phyloP scores from a whole-genome alignment of 768 basidiomycete genomes.

The Russula brevipes region DNA sequence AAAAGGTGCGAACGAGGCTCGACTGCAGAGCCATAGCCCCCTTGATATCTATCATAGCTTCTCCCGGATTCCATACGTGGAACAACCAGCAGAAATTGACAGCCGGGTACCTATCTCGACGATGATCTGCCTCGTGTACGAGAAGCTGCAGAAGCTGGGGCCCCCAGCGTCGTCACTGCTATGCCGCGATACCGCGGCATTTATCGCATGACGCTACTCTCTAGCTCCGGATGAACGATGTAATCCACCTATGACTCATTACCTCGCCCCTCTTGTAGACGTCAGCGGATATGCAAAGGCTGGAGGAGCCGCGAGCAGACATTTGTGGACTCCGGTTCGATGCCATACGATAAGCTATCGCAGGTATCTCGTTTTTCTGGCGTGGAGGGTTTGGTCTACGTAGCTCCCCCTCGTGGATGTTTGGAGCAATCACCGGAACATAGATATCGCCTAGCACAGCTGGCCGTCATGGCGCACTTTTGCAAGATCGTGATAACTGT shows the following conservation, averaged over 20 bases:
- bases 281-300: not conserved
- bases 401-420: not conserved
- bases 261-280: not conserved
- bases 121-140: constrained; percentile 15
- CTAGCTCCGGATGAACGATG: constrained; percentile 5
- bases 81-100: constrained; percentile 4
- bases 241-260: constrained; percentile 10
- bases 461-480: not conserved
- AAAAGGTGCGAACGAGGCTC: not conserved
- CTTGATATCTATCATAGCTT: constrained; percentile 2
- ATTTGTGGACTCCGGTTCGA: not conserved
- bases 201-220: not conserved
- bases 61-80: constrained; percentile 12
- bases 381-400: not conserved
- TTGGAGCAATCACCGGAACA: not conserved
- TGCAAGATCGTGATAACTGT: constrained; percentile 3
- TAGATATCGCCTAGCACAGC: not conserved
- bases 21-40: not conserved
- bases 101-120: constrained; percentile 17
- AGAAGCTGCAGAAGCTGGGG: constrained; percentile 16
- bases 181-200: constrained; percentile 11
- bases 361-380: constrained; percentile 7
- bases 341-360: not conserved
- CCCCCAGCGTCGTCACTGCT: constrained; percentile 2
- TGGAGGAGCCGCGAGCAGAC: not conserved